Percentiles rank a stretch among this genome's conserved stretches.
phyloP scores from a whole-genome alignment of 257 asterid species.

The Fraxinus pennsylvanica region DNA sequence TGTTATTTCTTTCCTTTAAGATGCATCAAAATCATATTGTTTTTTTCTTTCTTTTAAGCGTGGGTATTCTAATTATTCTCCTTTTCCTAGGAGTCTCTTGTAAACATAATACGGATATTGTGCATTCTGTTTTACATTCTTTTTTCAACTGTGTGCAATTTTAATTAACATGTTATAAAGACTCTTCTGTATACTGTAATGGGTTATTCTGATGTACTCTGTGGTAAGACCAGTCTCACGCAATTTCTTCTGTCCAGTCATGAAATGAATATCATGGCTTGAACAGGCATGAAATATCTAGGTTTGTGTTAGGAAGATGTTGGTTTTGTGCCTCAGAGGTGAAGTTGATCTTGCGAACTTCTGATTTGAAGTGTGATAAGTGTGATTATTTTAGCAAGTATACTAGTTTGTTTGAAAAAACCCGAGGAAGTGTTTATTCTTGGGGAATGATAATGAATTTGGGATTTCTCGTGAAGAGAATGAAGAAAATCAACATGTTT shows the following conservation, averaged over 20 bases:
- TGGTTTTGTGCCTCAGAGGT: conserved; percentile 6
- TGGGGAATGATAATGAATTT: not conserved
- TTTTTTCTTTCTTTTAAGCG: not conserved
- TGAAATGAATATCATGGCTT: not conserved
- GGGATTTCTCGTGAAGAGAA: not conserved
- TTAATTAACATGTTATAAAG: not conserved
- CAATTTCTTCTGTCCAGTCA: not conserved
- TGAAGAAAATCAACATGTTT: not conserved
- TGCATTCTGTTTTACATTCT: not conserved
- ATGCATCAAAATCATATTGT: not conserved
- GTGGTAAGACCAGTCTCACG: not conserved
- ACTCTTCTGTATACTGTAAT: not conserved
- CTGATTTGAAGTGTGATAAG: not conserved
- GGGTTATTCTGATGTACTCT: not conserved
- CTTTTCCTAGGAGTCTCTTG: not conserved
- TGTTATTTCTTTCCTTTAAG: not conserved
- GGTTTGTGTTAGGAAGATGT: not conserved
- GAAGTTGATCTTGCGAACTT: conserved; percentile 1
- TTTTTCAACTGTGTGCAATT: not conserved
- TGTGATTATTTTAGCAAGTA: not conserved
- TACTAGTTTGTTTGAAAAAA: not conserved
- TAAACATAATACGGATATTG: not conserved
- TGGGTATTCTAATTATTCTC: not conserved
- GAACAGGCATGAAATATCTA: not conserved
- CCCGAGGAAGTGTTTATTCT: not conserved